A percentile compares a stretch with the other conserved stretches of the same genome.
Conservation (phyloP, 1,284 basidiomycete genomes). For the Ganoderma leucocontextum region DNA sequence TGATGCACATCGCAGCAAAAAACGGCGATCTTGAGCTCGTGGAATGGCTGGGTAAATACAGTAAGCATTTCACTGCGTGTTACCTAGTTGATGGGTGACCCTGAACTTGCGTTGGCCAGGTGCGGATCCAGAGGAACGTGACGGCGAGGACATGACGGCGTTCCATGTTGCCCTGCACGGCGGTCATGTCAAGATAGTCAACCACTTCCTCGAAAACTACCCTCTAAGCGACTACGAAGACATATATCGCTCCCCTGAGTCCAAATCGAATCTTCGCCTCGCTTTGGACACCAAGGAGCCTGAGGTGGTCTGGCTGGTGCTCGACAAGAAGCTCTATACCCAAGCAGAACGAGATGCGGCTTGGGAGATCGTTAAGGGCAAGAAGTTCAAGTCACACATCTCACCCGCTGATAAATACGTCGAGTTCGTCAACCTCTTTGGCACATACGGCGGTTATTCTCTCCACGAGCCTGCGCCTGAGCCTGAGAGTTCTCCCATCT, state of each 20-base stretch:
- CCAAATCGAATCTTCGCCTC: conserved; percentile 57
- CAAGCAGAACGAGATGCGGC: conserved; percentile 55
- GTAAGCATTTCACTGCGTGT: conserved; percentile 49
- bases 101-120: conserved; percentile 47
- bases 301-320: conserved; percentile 66
- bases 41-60: conserved; percentile 73
- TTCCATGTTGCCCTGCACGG: conserved; percentile 70
- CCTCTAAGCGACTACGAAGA: conserved; percentile 56
- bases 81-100: not conserved
- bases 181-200: conserved; percentile 58
- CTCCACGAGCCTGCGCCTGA: conserved; percentile 11
- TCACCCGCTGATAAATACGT: conserved; percentile 49
- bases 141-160: conserved; percentile 62
- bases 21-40: conserved; percentile 64
- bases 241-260: conserved; percentile 54
- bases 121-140: conserved; percentile 74
- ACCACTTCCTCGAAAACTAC: conserved; percentile 66
- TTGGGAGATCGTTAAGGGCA: conserved; percentile 58
- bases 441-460: conserved; percentile 57
- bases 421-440: conserved; percentile 63
- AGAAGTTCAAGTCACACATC: conserved; percentile 41
- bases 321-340: conserved; percentile 62
- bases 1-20: conserved; percentile 69
- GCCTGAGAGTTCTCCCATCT: not conserved
- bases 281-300: conserved; percentile 66